Evolutionary conservation across 1,139 yeast genomes (phyloP).

Genomic region (Blastobotrys ciferrii): DNA sequence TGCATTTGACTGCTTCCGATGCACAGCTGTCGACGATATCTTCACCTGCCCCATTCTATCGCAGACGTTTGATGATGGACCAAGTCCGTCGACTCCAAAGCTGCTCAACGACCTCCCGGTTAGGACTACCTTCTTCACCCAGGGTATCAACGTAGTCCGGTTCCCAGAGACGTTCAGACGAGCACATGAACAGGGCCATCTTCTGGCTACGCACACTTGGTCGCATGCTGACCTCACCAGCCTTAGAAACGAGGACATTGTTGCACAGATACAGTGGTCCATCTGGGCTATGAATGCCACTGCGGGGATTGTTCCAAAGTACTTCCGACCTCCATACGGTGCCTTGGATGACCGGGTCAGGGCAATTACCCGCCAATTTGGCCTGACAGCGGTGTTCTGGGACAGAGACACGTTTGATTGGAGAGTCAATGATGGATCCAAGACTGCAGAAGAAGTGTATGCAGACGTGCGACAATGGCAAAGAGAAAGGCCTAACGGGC

Average conservation of each 20-base stretch:
- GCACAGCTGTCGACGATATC: slow-evolving; percentile 76
- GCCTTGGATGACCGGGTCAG: slow-evolving; percentile 87
- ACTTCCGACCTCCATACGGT: slow-evolving; percentile 96
- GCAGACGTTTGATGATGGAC: slow-evolving; percentile 96
- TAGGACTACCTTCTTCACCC: slow-evolving; percentile 75
- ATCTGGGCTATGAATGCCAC: slow-evolving; percentile 99
- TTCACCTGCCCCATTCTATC: slow-evolving; percentile 66
- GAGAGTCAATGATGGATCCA: slow-evolving; percentile 51
- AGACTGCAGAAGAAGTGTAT: slow-evolving; percentile 52
- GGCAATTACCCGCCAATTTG: slow-evolving; percentile 75
- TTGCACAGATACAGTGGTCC: slow-evolving; percentile 92
- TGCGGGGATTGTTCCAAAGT: slow-evolving; percentile 80
- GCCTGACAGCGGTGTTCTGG: slow-evolving; percentile 88
- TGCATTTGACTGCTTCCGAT: slow-evolving; percentile 82
- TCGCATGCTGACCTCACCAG: slow-evolving; percentile 82
- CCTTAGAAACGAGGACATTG: slow-evolving; percentile 70
- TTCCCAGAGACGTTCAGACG: slow-evolving; percentile 69
- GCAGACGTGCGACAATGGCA: slow-evolving; percentile 56
- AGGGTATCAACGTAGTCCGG: slow-evolving; percentile 76
- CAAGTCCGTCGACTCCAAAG: slow-evolving; percentile 65
- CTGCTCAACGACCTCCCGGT: slow-evolving; percentile 53
- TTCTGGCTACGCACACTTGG: slow-evolving; percentile 91
- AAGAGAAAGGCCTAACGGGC: slow-evolving; percentile 48
- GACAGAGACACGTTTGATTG: slow-evolving; percentile 90
- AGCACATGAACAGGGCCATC: slow-evolving; percentile 62